Evolutionary conservation across 2,329 filamentous ascomycete genomes (phyloP).

Genomic region (Talaromyces sp.): DNA sequence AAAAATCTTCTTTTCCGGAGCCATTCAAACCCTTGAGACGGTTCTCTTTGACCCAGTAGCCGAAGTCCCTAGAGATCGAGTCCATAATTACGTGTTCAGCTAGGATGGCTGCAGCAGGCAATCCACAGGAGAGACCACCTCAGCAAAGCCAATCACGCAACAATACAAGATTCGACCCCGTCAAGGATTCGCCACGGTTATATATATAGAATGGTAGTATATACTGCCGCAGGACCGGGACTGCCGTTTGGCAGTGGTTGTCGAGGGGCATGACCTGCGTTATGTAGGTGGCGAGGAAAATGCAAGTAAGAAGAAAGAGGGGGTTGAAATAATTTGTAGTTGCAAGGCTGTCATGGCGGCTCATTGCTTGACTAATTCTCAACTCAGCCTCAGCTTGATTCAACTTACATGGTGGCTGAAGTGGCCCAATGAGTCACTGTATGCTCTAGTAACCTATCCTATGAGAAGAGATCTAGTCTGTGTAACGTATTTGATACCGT

Average conservation of each 20-base stretch:
- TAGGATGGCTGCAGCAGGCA: not conserved
- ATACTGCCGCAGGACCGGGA: not conserved
- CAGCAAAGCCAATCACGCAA: not conserved
- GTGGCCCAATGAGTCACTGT: not conserved
- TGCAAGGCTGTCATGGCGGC: not conserved
- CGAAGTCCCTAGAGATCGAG: not conserved
- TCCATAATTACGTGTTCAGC: not conserved
- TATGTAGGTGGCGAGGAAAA: not conserved
- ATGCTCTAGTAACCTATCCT: not conserved
- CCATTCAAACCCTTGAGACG: not conserved
- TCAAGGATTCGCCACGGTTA: not conserved
- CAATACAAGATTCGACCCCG: not conserved
- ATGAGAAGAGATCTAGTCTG: not conserved
- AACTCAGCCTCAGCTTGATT: not conserved
- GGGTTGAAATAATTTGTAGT: not conserved
- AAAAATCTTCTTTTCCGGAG: not conserved
- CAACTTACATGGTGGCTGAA: not conserved
- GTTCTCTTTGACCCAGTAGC: not conserved
- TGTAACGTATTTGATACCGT: conserved; percentile 2
- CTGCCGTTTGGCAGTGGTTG: not conserved
- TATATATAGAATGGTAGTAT: not conserved
- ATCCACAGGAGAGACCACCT: not conserved
- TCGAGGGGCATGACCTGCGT: not conserved
- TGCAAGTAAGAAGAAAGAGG: not conserved
- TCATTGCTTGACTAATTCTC: not conserved